phyloP scores from a whole-genome alignment of 2,329 filamentous ascomycete species.

The Microcera coccophila region DNA sequence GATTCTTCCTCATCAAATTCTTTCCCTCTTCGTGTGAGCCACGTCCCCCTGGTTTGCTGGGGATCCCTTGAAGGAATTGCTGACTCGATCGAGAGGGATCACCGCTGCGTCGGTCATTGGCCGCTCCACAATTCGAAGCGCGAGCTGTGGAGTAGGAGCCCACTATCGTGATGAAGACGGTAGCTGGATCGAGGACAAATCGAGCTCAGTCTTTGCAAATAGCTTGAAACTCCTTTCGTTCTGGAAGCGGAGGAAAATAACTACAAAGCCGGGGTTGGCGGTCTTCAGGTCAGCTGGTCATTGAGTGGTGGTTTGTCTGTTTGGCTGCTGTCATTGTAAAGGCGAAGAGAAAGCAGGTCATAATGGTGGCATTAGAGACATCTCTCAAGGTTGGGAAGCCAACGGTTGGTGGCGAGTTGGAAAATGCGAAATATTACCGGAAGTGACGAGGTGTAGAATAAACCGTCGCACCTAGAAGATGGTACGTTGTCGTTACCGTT shows the following conservation, averaged over 20 bases:
- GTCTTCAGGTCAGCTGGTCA: background rate
- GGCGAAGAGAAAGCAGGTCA: too few relatives aligned
- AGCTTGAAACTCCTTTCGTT: background rate
- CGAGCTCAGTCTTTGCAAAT: background rate
- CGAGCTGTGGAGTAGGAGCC: conserved; percentile 2
- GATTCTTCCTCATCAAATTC: background rate
- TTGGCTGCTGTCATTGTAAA: background rate
- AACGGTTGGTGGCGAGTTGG: background rate
- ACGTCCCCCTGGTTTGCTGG: conserved; percentile 13
- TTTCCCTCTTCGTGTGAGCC: conserved; percentile 1
- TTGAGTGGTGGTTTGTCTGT: too few relatives aligned
- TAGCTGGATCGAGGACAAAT: background rate
- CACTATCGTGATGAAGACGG: background rate
- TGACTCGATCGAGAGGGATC: conserved; percentile 20
- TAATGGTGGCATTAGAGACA: background rate
- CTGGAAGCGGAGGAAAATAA: background rate
- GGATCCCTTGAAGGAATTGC: conserved; percentile 2
- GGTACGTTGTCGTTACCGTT: background rate
- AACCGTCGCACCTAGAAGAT: background rate
- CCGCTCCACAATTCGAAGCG: conserved; percentile 24
- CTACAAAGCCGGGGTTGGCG: background rate
- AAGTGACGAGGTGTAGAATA: background rate
- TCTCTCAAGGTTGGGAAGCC: background rate
- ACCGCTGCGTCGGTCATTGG: conserved; percentile 19
- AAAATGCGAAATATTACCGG: background rate